Evolutionary conservation across 768 basidiomycete species (phyloP).

Genomic region (Russula sp.): DNA sequence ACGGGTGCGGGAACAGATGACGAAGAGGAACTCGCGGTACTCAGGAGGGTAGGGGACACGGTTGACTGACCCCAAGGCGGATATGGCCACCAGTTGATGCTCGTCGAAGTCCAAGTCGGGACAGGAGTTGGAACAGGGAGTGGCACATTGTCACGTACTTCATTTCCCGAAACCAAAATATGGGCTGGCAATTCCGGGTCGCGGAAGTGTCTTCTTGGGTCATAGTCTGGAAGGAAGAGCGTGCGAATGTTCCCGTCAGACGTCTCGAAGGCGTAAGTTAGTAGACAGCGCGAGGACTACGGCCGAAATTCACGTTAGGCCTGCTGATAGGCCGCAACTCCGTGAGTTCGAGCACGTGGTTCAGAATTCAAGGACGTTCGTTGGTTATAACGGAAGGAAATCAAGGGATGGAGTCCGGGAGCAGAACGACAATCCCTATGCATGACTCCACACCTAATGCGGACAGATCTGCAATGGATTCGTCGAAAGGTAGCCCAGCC

Average conservation of each 20-base stretch:
- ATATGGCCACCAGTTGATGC: constrained; percentile 34
- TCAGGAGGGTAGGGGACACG: neutral
- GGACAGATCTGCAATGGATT: constrained; percentile 40
- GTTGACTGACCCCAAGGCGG: constrained; percentile 27
- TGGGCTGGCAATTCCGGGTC: neutral
- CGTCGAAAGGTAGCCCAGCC: constrained; percentile 63
- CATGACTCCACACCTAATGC: constrained; percentile 34
- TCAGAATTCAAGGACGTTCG: neutral
- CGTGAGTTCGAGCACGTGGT: neutral
- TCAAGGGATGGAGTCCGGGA: constrained; percentile 13
- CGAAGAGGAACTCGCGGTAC: neutral
- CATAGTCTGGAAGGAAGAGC: neutral
- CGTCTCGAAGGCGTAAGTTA: neutral
- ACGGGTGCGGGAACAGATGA: neutral
- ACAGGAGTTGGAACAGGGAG: neutral
- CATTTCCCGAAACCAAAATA: neutral
- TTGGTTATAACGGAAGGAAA: neutral
- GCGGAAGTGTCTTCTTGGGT: neutral
- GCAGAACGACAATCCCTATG: constrained; percentile 25
- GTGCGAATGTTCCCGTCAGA: neutral
- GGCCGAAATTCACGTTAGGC: constrained; percentile 12
- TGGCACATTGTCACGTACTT: neutral
- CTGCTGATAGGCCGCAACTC: neutral
- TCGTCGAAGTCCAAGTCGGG: constrained; percentile 21
- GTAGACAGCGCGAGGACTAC: neutral